Evolutionary conservation across 345 rosid species (phyloP).

Genomic region (Kandelia obovata): DNA sequence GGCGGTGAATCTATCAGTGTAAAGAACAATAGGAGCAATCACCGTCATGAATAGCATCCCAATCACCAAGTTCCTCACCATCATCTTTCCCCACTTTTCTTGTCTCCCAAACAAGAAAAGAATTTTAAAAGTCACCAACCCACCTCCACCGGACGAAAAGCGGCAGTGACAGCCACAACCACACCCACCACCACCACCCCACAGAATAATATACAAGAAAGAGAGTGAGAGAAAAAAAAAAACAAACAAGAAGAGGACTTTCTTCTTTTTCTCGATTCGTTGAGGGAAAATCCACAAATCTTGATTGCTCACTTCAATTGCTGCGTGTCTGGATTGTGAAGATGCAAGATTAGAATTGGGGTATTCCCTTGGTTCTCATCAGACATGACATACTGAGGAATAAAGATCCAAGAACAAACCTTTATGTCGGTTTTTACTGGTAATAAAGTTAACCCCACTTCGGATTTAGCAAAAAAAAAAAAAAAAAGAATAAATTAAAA

Average conservation of each 20-base stretch:
- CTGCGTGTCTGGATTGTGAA: background rate
- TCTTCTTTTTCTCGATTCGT: too few species aligned
- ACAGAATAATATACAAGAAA: background rate
- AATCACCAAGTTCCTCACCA: conserved; percentile 60
- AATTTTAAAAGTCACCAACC: background rate
- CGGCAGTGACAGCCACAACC: background rate
- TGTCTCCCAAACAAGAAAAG: background rate
- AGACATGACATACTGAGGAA: too few species aligned
- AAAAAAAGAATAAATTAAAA: too few species aligned
- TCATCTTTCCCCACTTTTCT: conserved; percentile 34
- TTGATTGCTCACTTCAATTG: too few species aligned
- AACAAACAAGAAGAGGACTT: background rate
- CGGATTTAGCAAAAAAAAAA: too few species aligned
- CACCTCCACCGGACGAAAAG: background rate
- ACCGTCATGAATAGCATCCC: conserved; percentile 63
- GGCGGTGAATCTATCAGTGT: conserved; percentile 52
- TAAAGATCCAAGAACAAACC: too few species aligned
- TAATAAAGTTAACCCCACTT: too few species aligned
- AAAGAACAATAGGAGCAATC: conserved; percentile 71
- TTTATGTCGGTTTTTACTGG: too few species aligned
- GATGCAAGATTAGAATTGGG: background rate
- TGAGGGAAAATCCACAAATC: too few species aligned
- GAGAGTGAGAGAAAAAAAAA: background rate
- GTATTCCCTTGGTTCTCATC: too few species aligned
- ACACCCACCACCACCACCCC: background rate